Evolutionary conservation across 1,284 basidiomycete genomes (phyloP).

Genomic region (Puccinia hordei): DNA sequence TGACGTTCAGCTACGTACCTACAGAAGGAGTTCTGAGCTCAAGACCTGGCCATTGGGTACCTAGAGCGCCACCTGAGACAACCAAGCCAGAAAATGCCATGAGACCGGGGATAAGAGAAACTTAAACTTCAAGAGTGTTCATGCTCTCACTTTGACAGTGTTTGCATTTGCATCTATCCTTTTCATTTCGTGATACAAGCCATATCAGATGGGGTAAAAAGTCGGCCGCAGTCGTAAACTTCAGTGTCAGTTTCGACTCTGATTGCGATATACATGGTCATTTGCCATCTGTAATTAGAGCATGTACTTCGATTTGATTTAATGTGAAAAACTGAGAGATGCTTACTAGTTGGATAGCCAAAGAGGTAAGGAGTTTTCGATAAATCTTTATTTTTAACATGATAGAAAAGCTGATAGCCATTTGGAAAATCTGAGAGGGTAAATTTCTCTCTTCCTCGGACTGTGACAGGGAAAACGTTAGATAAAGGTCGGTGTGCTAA

Average conservation of each 20-base stretch:
- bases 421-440: slow-evolving; percentile 25
- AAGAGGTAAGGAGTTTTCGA: slow-evolving; percentile 25
- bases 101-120: neutral
- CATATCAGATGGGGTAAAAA: slow-evolving; percentile 46
- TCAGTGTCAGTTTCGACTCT: slow-evolving; percentile 14
- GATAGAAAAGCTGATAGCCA: slow-evolving; percentile 45
- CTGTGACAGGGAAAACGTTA: neutral
- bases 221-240: slow-evolving; percentile 40
- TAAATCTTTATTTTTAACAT: slow-evolving; percentile 29
- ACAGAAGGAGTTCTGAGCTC: neutral
- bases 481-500: neutral
- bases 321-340: neutral
- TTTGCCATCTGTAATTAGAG: neutral
- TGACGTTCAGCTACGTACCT: neutral
- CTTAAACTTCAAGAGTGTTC: neutral
- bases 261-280: neutral
- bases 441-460: slow-evolving; percentile 25
- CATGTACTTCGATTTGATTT: neutral
- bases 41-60: neutral
- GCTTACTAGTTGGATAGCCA: slow-evolving; percentile 21
- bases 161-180: slow-evolving; percentile 23
- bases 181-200: slow-evolving; percentile 10
- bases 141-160: slow-evolving; percentile 20
- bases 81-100: neutral
- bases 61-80: neutral